phyloP scores from a whole-genome alignment of 371 early-diverging fungal genomes.

The Batkoa obscura region DNA sequence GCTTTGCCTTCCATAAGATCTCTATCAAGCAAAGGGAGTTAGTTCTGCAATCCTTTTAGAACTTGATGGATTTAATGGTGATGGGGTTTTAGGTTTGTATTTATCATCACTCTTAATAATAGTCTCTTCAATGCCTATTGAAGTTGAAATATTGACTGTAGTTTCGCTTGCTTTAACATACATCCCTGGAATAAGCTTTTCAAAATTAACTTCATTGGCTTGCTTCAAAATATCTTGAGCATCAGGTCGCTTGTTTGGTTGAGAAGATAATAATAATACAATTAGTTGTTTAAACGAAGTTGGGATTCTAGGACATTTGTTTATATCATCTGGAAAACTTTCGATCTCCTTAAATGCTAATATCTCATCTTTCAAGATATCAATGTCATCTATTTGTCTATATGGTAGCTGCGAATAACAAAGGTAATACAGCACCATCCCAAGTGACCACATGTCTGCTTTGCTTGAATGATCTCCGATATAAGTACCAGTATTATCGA shows the following conservation, averaged over 20 bases:
- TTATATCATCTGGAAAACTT: conserved; percentile 5
- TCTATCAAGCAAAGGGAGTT: background rate
- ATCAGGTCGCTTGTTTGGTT: conserved; percentile 8
- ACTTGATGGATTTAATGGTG: background rate
- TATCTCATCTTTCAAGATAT: conserved; percentile 57
- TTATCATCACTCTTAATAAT: background rate
- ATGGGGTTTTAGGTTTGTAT: background rate
- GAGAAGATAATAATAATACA: conserved; percentile 6
- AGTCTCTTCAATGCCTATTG: background rate
- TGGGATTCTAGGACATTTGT: conserved; percentile 4
- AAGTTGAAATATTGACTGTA: background rate
- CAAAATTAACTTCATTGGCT: background rate
- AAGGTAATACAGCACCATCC: conserved; percentile 77
- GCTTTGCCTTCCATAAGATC: background rate
- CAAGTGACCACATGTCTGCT: conserved; percentile 90
- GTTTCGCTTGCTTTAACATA: background rate
- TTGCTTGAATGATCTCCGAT: conserved; percentile 55
- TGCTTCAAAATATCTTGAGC: conserved; percentile 9
- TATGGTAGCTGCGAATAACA: conserved; percentile 76
- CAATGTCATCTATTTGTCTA: conserved; percentile 68
- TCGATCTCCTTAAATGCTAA: conserved; percentile 21
- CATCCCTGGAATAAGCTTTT: background rate
- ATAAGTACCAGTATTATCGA: conserved; percentile 35
- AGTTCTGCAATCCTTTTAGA: background rate
- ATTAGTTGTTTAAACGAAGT: conserved; percentile 7